A percentile compares a stretch with the other conserved stretches of the same genome.
These are phyloP conservation scores for Pythium plurisporium DNA, from an alignment of 352 stramenopile genomes.

Conservation along the genomic window DNA sequence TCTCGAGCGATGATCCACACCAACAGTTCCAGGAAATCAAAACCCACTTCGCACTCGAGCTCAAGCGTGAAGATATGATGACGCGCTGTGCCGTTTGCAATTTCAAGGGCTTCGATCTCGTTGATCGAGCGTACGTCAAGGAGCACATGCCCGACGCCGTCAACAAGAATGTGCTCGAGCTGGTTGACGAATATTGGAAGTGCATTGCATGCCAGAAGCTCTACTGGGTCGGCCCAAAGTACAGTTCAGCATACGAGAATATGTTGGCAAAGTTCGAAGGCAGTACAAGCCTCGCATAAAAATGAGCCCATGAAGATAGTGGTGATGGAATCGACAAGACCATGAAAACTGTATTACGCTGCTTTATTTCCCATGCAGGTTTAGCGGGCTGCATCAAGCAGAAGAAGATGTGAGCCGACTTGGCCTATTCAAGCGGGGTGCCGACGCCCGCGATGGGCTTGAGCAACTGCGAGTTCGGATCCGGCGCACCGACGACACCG, in stretches of 20 bases:
- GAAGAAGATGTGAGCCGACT: background rate
- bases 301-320: too few relatives aligned
- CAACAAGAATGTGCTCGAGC: conserved; percentile 45
- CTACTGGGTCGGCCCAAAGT: conserved; percentile 80
- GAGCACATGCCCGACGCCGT: conserved; percentile 49
- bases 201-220: conserved; percentile 62
- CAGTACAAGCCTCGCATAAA: too few relatives aligned
- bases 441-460: conserved; percentile 25
- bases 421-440: conserved; percentile 11
- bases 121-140: conserved; percentile 47
- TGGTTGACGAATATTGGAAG: conserved; percentile 66
- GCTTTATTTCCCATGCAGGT: too few relatives aligned
- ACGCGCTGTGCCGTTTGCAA: conserved; percentile 71
- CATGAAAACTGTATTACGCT: too few relatives aligned
- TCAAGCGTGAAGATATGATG: conserved; percentile 69
- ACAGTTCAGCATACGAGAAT: conserved; percentile 58
- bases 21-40: conserved; percentile 77
- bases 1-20: conserved; percentile 64
- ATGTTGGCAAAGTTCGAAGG: conserved; percentile 41
- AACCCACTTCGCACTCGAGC: conserved; percentile 54
- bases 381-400: too few relatives aligned
- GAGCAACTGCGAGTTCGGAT: conserved; percentile 8
- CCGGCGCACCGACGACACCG: conserved; percentile 12
- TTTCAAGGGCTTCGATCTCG: conserved; percentile 51
- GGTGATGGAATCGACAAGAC: too few relatives aligned